phyloP scores from a whole-genome alignment of 108 stramenopile species.

The Aurantiochytrium sp. region DNA sequence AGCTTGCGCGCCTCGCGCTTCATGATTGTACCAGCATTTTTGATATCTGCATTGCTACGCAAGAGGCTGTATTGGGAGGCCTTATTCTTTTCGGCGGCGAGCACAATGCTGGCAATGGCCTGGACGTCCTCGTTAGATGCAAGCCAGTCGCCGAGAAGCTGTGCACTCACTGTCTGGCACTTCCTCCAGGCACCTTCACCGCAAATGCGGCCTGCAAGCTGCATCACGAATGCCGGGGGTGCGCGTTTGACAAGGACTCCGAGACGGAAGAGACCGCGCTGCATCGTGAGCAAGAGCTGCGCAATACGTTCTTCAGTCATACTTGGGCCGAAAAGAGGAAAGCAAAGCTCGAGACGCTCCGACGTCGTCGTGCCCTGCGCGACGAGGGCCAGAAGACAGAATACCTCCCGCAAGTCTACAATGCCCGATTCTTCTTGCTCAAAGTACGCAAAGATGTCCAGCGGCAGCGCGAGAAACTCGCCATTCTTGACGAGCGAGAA shows the following conservation, averaged over 20 bases:
- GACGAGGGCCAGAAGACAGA: background rate
- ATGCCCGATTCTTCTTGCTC: conserved; percentile 3
- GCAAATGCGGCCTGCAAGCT: background rate
- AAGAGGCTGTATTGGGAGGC: background rate
- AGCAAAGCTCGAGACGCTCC: background rate
- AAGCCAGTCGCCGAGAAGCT: conserved; percentile 15
- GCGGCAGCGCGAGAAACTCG: background rate
- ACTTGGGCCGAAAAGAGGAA: background rate
- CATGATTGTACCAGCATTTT: background rate
- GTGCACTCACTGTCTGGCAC: background rate
- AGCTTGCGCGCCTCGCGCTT: background rate
- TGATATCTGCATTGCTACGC: background rate
- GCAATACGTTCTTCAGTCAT: background rate
- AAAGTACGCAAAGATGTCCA: background rate
- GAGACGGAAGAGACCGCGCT: background rate
- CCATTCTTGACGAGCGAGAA: background rate
- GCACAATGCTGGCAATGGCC: background rate
- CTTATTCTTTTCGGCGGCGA: background rate
- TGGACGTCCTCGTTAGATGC: background rate
- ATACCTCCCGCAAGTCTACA: background rate
- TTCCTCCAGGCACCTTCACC: conserved; percentile 11
- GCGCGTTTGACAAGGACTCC: background rate
- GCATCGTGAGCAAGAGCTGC: background rate
- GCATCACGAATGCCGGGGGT: background rate
- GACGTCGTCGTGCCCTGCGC: background rate